Percentiles rank a stretch among this genome's conserved stretches.
Conservation (phyloP, 305 asterid genomes). For the Fraxinus platypoda region DNA sequence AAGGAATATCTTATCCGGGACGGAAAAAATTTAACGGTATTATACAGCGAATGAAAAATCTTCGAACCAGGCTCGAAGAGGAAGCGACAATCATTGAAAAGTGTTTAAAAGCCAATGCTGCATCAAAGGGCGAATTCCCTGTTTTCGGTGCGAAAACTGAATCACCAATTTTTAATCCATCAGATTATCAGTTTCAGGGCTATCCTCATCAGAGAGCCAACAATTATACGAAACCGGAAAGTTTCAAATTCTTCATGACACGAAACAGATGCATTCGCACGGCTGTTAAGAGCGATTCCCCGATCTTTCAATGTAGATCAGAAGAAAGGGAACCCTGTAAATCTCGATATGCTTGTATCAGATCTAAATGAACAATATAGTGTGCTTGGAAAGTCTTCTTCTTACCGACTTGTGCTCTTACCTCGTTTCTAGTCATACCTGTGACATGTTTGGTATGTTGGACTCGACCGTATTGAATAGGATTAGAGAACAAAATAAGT, state of each 20-base stretch:
- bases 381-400: neutral
- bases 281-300: constrained; percentile 26
- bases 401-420: neutral
- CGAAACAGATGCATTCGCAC: constrained; percentile 29
- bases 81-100: constrained; percentile 56
- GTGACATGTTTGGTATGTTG: neutral
- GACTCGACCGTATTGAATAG: neutral
- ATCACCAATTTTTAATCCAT: constrained; percentile 54
- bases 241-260: constrained; percentile 26
- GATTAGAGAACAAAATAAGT: neutral
- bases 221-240: constrained; percentile 25
- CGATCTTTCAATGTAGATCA: constrained; percentile 38
- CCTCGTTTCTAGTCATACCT: neutral
- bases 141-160: constrained; percentile 26
- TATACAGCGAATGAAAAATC: constrained; percentile 36
- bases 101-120: constrained; percentile 47
- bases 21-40: constrained; percentile 15
- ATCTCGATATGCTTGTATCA: constrained; percentile 28
- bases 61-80: constrained; percentile 42
- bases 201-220: constrained; percentile 44
- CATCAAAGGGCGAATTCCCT: constrained; percentile 26
- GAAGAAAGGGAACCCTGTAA: constrained; percentile 23
- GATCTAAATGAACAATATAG: constrained; percentile 22
- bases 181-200: constrained; percentile 44
- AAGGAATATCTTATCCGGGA: constrained; percentile 22